These are phyloP conservation scores for Spizellomyces punctatus DNA, from an alignment of 192 early-diverging fungal genomes.

Conservation along the genomic window DNA sequence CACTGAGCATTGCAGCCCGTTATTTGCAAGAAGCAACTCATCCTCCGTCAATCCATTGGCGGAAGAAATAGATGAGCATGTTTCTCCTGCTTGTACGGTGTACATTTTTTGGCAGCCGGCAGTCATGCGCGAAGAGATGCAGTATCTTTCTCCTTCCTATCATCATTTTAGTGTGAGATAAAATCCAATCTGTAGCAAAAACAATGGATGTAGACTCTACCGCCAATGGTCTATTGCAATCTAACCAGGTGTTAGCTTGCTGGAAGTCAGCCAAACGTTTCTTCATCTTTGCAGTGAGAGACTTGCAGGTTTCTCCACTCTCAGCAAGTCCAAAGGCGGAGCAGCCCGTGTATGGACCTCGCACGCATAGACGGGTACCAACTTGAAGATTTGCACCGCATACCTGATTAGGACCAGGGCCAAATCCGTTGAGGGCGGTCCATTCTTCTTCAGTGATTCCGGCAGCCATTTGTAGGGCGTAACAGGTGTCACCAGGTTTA, in stretches of 20 bases:
- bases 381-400: not conserved
- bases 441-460: constrained; percentile 3
- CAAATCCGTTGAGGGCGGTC: constrained; percentile 1
- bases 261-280: not conserved
- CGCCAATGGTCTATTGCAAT: not conserved
- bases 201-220: not conserved
- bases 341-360: constrained; percentile 2
- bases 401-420: not conserved
- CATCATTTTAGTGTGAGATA: no score
- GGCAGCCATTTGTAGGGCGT: not conserved
- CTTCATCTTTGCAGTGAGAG: not conserved
- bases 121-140: not conserved
- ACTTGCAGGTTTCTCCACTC: not conserved
- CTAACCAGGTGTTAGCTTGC: not conserved
- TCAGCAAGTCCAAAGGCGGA: not conserved
- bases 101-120: not conserved
- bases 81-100: not conserved
- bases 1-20: not conserved
- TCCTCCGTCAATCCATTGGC: not conserved
- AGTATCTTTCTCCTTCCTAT: not conserved
- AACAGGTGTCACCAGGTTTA: not conserved
- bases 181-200: no score
- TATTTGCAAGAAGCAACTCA: not conserved
- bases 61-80: not conserved
- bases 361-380: not conserved